Conservation (phyloP, 352 stramenopile genomes). For the Globisporangium rhizosaccharum region DNA sequence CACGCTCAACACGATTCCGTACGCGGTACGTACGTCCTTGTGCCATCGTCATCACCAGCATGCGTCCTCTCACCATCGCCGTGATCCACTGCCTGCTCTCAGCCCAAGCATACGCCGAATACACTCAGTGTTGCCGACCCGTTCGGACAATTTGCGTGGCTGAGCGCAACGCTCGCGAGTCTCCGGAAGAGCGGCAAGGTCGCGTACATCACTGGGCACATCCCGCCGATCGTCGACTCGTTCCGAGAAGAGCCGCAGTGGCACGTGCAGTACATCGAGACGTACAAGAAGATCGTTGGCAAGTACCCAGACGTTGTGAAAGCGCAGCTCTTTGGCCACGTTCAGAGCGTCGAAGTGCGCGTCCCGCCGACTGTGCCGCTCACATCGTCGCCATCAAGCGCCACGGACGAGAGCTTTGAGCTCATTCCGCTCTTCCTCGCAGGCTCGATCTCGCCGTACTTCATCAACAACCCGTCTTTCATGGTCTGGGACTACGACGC, state of each 20-base stretch:
- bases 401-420: conserved; percentile 10
- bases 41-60: no score
- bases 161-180: conserved; percentile 70
- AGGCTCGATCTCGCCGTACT: conserved; percentile 82
- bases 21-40: conserved; percentile 37
- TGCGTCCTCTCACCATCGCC: no score
- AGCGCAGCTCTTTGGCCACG: conserved; percentile 85
- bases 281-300: conserved; percentile 73
- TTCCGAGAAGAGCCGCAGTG: conserved; percentile 79
- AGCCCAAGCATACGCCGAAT: conserved; percentile 74
- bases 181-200: conserved; percentile 36
- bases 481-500: conserved; percentile 74
- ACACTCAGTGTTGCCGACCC: conserved; percentile 66
- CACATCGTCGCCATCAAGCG: not conserved
- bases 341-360: conserved; percentile 90
- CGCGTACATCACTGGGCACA: conserved; percentile 88
- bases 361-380: conserved; percentile 23
- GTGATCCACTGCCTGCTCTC: no score
- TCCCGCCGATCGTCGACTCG: conserved; percentile 87
- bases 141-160: conserved; percentile 88
- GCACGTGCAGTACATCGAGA: conserved; percentile 77
- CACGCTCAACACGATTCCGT: conserved; percentile 78
- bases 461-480: conserved; percentile 88
- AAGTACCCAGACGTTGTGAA: conserved; percentile 65
- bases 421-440: conserved; percentile 70